Evolutionary conservation across 148 eudicot species (phyloP).

Genomic region (Rhododendron ferrugineum): DNA sequence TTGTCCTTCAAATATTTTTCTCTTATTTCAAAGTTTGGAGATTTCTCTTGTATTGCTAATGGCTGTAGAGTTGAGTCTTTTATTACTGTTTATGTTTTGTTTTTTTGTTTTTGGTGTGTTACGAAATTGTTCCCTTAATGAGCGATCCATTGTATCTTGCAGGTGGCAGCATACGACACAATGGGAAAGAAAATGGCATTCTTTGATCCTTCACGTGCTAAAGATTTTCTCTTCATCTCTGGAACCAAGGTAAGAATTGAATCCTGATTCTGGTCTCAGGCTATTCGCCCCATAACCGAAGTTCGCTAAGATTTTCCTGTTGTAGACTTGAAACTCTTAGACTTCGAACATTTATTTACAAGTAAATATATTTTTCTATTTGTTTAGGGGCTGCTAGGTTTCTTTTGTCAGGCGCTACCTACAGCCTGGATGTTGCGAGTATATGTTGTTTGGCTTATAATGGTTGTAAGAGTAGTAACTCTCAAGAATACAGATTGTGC

Average conservation of each 20-base stretch:
- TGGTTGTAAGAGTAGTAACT: background rate
- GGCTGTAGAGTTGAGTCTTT: background rate
- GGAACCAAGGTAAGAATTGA: slow-evolving; percentile 72
- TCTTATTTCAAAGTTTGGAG: background rate
- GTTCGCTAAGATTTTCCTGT: background rate
- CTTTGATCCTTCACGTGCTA: slow-evolving; percentile 87
- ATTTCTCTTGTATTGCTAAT: background rate
- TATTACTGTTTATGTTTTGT: background rate
- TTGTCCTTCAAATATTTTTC: background rate
- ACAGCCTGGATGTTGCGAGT: background rate
- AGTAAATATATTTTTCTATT: background rate
- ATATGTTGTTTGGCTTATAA: background rate
- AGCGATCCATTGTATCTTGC: slow-evolving; percentile 10
- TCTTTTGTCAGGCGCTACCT: background rate
- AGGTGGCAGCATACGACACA: slow-evolving; percentile 98
- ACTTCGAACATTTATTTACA: background rate
- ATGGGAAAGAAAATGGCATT: slow-evolving; percentile 86
- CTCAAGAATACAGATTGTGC: background rate
- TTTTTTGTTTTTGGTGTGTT: background rate
- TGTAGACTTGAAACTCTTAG: background rate
- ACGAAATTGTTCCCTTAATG: background rate
- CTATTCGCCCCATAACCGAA: background rate
- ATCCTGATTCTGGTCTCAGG: background rate
- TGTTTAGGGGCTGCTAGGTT: slow-evolving; percentile 4
- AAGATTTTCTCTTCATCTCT: slow-evolving; percentile 88